phyloP scores from a whole-genome alignment of 768 basidiomycete genomes.

The Kwoniella pini region DNA sequence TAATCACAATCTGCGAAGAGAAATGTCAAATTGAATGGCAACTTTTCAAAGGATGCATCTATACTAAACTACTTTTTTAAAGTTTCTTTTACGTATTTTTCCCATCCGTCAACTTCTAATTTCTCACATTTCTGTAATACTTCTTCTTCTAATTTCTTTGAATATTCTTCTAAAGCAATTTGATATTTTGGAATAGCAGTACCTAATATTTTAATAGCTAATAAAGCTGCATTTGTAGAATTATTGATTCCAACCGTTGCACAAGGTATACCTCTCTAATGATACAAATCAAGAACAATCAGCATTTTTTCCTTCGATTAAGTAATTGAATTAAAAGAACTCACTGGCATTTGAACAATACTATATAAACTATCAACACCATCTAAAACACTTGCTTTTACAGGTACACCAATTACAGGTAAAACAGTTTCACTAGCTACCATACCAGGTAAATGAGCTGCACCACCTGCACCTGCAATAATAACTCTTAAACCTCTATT shows the following conservation, averaged over 20 bases:
- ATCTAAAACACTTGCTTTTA: conserved; percentile 88
- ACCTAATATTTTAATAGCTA: conserved; percentile 83
- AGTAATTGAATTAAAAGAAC: too few species aligned
- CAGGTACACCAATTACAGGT: conserved; percentile 94
- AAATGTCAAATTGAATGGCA: too few species aligned
- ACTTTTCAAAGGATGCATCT: too few species aligned
- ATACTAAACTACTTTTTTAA: conserved; percentile 48
- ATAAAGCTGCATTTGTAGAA: conserved; percentile 84
- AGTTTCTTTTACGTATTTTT: conserved; percentile 63
- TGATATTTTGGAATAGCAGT: conserved; percentile 69
- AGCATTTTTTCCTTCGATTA: too few species aligned
- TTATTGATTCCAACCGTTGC: conserved; percentile 98
- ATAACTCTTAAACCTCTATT: conserved; percentile 63
- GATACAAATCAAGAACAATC: too few species aligned
- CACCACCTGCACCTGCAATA: conserved; percentile 97
- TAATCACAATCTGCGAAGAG: too few species aligned
- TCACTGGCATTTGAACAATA: conserved; percentile 98
- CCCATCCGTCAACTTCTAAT: conserved; percentile 81
- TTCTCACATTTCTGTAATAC: conserved; percentile 77
- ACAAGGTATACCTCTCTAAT: conserved; percentile 96
- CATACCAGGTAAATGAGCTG: conserved; percentile 98
- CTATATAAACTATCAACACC: conserved; percentile 96
- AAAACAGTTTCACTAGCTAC: conserved; percentile 89
- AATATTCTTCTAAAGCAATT: conserved; percentile 70
- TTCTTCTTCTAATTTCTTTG: conserved; percentile 68